A percentile compares a stretch with the other conserved stretches of the same genome.
These are phyloP conservation scores for Spathaspora sp. DNA, from an alignment of 805 yeast genomes.

Conservation along the genomic window DNA sequence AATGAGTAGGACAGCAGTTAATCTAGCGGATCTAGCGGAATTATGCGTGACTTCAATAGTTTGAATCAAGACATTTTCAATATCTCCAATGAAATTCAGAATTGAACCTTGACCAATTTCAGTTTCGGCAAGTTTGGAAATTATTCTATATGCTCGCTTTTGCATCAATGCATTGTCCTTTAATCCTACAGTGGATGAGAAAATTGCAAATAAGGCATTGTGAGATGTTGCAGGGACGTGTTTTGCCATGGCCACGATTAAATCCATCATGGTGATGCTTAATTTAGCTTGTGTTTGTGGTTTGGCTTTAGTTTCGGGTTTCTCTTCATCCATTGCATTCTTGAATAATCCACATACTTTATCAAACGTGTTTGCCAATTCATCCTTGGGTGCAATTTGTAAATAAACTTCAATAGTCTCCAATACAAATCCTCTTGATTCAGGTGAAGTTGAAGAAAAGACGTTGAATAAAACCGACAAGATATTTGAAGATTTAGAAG, in stretches of 20 bases:
- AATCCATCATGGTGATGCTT: slow-evolving; percentile 86
- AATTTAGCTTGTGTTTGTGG: slow-evolving; percentile 23
- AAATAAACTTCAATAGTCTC: slow-evolving; percentile 84
- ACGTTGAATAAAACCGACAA: slow-evolving; percentile 89
- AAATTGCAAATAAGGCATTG: slow-evolving; percentile 73
- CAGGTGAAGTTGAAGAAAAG: slow-evolving; percentile 83
- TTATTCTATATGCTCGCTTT: slow-evolving; percentile 82
- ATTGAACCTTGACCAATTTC: slow-evolving; percentile 60
- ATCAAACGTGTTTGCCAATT: slow-evolving; percentile 72
- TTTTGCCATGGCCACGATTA: slow-evolving; percentile 81
- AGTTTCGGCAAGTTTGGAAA: slow-evolving; percentile 67
- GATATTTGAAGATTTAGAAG: slow-evolving; percentile 66
- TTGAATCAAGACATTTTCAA: slow-evolving; percentile 57
- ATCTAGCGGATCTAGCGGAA: slow-evolving; percentile 78
- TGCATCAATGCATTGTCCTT: slow-evolving; percentile 67
- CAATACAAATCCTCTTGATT: slow-evolving; percentile 75
- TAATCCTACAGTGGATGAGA: slow-evolving; percentile 57
- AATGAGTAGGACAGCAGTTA: slow-evolving; percentile 61
- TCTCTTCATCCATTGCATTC: slow-evolving; percentile 64
- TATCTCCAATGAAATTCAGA: slow-evolving; percentile 47
- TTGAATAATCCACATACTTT: slow-evolving; percentile 80
- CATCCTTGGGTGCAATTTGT: slow-evolving; percentile 62
- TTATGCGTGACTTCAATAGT: slow-evolving; percentile 57
- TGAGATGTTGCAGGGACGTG: slow-evolving; percentile 72
- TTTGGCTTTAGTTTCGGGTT: slow-evolving; percentile 10